Conservation (phyloP, 257 asterid genomes). For the Penstemon davidsonii region DNA sequence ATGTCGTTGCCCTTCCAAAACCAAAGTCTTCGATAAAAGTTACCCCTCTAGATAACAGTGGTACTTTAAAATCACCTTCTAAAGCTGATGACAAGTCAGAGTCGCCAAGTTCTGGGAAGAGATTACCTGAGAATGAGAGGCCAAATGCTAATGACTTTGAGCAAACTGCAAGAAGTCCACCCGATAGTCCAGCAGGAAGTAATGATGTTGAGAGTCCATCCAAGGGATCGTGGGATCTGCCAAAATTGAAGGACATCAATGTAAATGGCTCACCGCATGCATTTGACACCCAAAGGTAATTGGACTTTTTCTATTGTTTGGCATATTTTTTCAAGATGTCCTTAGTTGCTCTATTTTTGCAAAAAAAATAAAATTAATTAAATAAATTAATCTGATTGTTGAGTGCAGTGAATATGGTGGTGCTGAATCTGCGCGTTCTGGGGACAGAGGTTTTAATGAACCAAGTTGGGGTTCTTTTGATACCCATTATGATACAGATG, state of each 20-base stretch:
- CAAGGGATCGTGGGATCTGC: constrained; percentile 56
- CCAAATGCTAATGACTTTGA: constrained; percentile 38
- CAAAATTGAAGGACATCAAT: constrained; percentile 41
- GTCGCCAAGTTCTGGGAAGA: constrained; percentile 38
- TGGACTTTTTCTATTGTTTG: constrained; percentile 5
- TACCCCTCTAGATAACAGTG: constrained; percentile 37
- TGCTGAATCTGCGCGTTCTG: constrained; percentile 49
- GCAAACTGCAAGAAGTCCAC: constrained; percentile 56
- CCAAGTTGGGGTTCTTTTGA: constrained; percentile 81
- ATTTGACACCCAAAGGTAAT: constrained; percentile 65
- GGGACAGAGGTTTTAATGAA: constrained; percentile 64
- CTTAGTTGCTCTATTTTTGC: constrained; percentile 12
- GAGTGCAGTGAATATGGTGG: constrained; percentile 64
- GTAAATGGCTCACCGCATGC: constrained; percentile 77
- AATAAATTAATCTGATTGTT: constrained; percentile 14
- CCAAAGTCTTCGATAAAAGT: constrained; percentile 60
- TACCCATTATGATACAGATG: constrained; percentile 61
- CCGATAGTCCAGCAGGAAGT: constrained; percentile 71
- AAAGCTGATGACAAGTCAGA: constrained; percentile 53
- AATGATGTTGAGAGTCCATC: constrained; percentile 53
- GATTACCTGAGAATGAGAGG: constrained; percentile 42
- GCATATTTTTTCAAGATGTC: background rate
- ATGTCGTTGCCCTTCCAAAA: constrained; percentile 79
- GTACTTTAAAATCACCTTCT: constrained; percentile 43
- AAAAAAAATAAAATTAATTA: background rate